Evolutionary conservation across 495 filamentous ascomycete species (phyloP).

Genomic region (Aspergillus taichungensis): DNA sequence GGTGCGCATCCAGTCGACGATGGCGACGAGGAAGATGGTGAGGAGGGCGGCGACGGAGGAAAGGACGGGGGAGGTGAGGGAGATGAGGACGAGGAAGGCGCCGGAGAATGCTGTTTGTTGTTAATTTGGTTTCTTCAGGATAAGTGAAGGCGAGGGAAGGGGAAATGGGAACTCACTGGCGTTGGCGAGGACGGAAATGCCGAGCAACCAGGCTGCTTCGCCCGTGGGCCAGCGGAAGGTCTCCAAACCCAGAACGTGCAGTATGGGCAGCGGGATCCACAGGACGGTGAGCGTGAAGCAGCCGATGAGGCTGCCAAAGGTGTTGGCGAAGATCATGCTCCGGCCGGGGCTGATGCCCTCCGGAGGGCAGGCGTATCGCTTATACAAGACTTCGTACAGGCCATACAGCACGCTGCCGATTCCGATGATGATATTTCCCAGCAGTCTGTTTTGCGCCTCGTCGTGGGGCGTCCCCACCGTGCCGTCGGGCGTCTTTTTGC

Average conservation of each 20-base stretch:
- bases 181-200: conserved; percentile 75
- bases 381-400: conserved; percentile 95
- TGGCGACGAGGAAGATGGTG: conserved; percentile 91
- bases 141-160: not conserved
- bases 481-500: conserved; percentile 45
- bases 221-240: conserved; percentile 72
- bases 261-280: conserved; percentile 83
- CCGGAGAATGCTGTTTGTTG: conserved; percentile 62
- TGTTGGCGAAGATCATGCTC: conserved; percentile 87
- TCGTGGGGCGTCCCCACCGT: conserved; percentile 34
- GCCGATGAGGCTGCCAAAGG: conserved; percentile 81
- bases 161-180: conserved; percentile 46
- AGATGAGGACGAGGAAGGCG: conserved; percentile 88
- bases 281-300: conserved; percentile 73
- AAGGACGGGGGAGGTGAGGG: conserved; percentile 83
- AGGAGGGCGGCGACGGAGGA: conserved; percentile 85
- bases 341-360: conserved; percentile 72
- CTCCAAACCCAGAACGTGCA: conserved; percentile 72
- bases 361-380: conserved; percentile 82
- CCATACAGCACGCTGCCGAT: conserved; percentile 91
- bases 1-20: conserved; percentile 79
- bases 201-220: conserved; percentile 66
- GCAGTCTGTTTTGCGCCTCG: conserved; percentile 49
- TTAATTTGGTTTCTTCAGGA: conserved; percentile 2
- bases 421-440: conserved; percentile 89